phyloP scores from a whole-genome alignment of 2,329 filamentous ascomycete species.

The Fusarium lyarnte region DNA sequence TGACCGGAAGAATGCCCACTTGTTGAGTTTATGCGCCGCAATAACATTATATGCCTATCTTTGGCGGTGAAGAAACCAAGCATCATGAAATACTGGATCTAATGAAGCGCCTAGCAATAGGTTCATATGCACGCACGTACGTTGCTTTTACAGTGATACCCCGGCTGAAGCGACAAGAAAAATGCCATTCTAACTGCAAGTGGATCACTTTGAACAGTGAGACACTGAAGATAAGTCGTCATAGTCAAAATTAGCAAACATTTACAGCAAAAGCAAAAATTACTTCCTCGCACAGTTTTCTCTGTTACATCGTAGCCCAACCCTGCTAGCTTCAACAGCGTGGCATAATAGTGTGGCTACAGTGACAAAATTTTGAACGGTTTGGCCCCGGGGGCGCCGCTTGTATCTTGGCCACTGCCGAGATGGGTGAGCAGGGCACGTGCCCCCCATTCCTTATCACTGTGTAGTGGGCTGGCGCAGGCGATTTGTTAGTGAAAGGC shows the following conservation, averaged over 20 bases:
- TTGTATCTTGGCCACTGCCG: slow-evolving; percentile 34
- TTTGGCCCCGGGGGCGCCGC: slow-evolving; percentile 25
- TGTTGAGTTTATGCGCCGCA: slow-evolving; percentile 15
- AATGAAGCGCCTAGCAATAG: slow-evolving; percentile 1
- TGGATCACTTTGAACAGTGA: neutral
- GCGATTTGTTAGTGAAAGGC: slow-evolving; percentile 28
- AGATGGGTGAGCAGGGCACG: slow-evolving; percentile 37
- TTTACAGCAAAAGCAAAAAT: neutral
- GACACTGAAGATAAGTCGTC: slow-evolving; percentile 13
- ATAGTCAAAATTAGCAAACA: slow-evolving; percentile 1
- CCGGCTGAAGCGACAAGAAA: neutral
- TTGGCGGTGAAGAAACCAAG: slow-evolving; percentile 37
- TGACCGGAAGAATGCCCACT: neutral
- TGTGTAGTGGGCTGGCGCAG: neutral
- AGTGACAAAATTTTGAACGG: slow-evolving; percentile 38
- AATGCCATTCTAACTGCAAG: neutral
- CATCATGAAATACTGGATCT: slow-evolving; percentile 9
- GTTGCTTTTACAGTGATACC: slow-evolving; percentile 28
- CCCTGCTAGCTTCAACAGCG: slow-evolving; percentile 26
- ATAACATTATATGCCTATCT: slow-evolving; percentile 14
- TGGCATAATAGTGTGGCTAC: slow-evolving; percentile 15
- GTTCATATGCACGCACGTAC: slow-evolving; percentile 31
- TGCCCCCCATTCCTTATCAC: slow-evolving; percentile 20
- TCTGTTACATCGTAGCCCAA: slow-evolving; percentile 6
- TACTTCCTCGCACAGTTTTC: slow-evolving; percentile 20